Evolutionary conservation across 2,329 filamentous ascomycete species (phyloP).

Genomic region (Paecilomyces formosus): DNA sequence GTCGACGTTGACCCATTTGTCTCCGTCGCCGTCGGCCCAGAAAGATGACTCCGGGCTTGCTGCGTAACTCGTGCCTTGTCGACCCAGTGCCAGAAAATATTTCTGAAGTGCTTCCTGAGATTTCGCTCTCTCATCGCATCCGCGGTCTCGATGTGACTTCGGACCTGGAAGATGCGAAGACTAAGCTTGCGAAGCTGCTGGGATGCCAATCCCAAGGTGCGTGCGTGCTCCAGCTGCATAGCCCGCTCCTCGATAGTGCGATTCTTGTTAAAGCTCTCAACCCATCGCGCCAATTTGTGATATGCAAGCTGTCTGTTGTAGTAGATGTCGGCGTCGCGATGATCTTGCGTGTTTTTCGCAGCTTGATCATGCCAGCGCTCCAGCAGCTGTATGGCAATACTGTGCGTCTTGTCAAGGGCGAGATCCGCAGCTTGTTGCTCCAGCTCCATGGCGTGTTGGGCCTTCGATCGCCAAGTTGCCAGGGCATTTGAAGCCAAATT

Average conservation of each 20-base stretch:
- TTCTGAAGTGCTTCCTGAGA: constrained; percentile 47
- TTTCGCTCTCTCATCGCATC: constrained; percentile 47
- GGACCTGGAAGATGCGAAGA: constrained; percentile 50
- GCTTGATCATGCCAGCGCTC: constrained; percentile 37
- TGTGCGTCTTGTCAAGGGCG: constrained; percentile 26
- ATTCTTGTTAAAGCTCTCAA: constrained; percentile 23
- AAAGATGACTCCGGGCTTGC: constrained; percentile 20
- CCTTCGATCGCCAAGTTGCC: constrained; percentile 28
- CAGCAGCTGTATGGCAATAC: constrained; percentile 28
- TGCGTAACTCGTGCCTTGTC: constrained; percentile 32
- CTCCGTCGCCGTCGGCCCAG: constrained; percentile 13
- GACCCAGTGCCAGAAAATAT: constrained; percentile 50
- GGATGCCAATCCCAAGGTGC: constrained; percentile 39
- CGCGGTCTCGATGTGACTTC: constrained; percentile 44
- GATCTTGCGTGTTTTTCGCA: constrained; percentile 24
- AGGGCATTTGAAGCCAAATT: constrained; percentile 43
- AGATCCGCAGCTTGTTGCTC: constrained; percentile 32
- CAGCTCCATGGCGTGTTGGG: constrained; percentile 24
- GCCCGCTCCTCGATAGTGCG: constrained; percentile 38
- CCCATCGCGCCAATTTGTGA: constrained; percentile 30
- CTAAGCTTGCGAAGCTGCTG: constrained; percentile 49
- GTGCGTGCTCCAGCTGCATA: constrained; percentile 37
- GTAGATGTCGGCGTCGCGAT: constrained; percentile 29
- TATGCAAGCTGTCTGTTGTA: constrained; percentile 32
- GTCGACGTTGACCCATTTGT: background rate